Percentiles rank a stretch among this genome's conserved stretches.
phyloP scores from a whole-genome alignment of 345 rosid genomes.

The Citropsis articulata region DNA sequence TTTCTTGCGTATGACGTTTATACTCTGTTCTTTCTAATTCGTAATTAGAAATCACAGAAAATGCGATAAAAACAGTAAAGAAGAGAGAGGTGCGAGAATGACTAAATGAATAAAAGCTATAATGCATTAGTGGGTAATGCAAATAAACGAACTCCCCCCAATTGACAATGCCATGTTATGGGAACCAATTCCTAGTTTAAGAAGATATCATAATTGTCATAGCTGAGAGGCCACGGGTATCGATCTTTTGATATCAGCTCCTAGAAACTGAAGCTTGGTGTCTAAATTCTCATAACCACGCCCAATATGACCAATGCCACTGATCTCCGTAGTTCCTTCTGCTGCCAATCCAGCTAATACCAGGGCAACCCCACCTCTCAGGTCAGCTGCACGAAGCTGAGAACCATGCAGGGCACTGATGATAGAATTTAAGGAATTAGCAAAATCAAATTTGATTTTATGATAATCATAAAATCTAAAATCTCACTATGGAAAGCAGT shows the following conservation, averaged over 20 bases:
- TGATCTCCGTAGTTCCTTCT: slow-evolving; percentile 27
- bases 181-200: not conserved
- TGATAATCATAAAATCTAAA: not conserved
- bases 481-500: not conserved
- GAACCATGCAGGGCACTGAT: slow-evolving; percentile 18
- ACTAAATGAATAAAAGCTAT: not conserved
- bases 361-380: slow-evolving; percentile 30
- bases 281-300: slow-evolving; percentile 29
- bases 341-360: slow-evolving; percentile 31
- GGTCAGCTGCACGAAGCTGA: slow-evolving; percentile 19
- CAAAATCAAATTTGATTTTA: not conserved
- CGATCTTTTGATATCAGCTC: slow-evolving; percentile 26
- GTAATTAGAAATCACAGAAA: too few relatives aligned
- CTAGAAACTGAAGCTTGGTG: slow-evolving; percentile 23
- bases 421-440: not conserved
- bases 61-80: too few relatives aligned
- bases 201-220: not conserved
- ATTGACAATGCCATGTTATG: not conserved
- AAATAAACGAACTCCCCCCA: not conserved
- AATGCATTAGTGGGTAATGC: not conserved
- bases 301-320: slow-evolving; percentile 22
- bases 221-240: not conserved
- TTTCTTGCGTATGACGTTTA: too few relatives aligned
- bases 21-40: too few relatives aligned
- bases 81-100: too few relatives aligned